Percentiles rank a stretch among this genome's conserved stretches.
These are phyloP conservation scores for Phyllosticta ampelicida DNA, from an alignment of 2,329 filamentous ascomycete genomes.

Conservation along the genomic window DNA sequence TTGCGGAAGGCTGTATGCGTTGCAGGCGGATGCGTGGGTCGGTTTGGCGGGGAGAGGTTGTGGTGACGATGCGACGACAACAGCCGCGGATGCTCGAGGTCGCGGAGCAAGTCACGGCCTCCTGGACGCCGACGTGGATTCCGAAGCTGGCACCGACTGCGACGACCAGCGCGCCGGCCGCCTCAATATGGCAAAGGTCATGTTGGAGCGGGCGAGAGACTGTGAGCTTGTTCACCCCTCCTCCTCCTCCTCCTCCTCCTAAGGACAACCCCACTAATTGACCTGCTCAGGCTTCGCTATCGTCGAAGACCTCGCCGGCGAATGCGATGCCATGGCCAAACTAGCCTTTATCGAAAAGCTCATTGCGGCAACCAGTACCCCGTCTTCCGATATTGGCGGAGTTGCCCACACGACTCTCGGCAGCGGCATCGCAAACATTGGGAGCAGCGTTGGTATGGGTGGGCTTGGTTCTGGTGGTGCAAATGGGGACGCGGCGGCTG, in stretches of 20 bases:
- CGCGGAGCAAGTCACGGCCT: conserved; percentile 8
- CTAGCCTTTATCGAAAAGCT: conserved; percentile 67
- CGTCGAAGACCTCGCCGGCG: conserved; percentile 56
- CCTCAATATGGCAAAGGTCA: conserved; percentile 19
- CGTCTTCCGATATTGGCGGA: no score
- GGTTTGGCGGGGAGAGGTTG: conserved; percentile 54
- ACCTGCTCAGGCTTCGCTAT: conserved; percentile 45
- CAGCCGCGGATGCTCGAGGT: not conserved
- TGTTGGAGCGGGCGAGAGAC: conserved; percentile 25
- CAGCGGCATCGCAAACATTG: no score
- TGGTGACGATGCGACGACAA: conserved; percentile 11
- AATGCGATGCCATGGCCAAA: conserved; percentile 72
- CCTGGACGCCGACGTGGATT: no score
- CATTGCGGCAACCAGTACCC: conserved; percentile 38
- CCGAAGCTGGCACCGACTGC: conserved; percentile 11
- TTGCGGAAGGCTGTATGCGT: conserved; percentile 55
- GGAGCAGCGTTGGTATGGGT: no score
- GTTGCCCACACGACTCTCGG: no score
- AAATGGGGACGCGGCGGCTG: not conserved
- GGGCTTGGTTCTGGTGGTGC: no score
- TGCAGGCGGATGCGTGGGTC: conserved; percentile 67
- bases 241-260: not conserved
- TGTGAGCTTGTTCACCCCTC: conserved; percentile 17
- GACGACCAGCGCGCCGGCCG: conserved; percentile 15
- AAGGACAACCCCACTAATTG: not conserved